Percentiles rank a stretch among this genome's conserved stretches.
Evolutionary conservation across 805 yeast species (phyloP).

Genomic region (Ogataea minuta): DNA sequence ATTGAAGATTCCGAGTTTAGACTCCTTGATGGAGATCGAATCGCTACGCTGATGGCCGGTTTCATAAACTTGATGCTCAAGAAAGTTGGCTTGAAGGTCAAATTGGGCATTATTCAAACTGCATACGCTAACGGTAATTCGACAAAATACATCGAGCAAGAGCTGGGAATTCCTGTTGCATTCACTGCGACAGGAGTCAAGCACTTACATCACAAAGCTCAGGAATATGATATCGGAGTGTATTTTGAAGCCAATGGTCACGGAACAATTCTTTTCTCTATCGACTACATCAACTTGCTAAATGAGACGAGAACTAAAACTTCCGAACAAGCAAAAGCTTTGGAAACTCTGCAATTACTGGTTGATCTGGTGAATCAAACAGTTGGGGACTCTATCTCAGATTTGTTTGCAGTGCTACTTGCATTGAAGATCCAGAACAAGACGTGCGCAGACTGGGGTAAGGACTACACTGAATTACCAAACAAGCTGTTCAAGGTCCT

Average conservation of each 20-base stretch:
- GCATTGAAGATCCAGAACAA: conserved; percentile 47
- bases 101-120: conserved; percentile 86
- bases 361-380: conserved; percentile 86
- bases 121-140: conserved; percentile 97
- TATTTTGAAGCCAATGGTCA: conserved; percentile 99
- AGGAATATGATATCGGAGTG: conserved; percentile 81
- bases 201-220: conserved; percentile 91
- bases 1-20: conserved; percentile 42
- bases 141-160: conserved; percentile 62
- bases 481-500: conserved; percentile 77
- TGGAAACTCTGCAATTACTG: conserved; percentile 56
- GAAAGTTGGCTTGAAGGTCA: conserved; percentile 35
- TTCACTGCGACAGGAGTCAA: conserved; percentile 97
- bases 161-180: conserved; percentile 69
- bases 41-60: conserved; percentile 78
- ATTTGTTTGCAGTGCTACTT: conserved; percentile 72
- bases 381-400: conserved; percentile 98
- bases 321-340: conserved; percentile 47
- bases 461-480: conserved; percentile 79
- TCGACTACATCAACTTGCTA: conserved; percentile 44
- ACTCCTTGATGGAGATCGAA: conserved; percentile 88
- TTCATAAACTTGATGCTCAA: conserved; percentile 50
- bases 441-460: conserved; percentile 70
- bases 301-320: conserved; percentile 35
- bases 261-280: conserved; percentile 87